phyloP scores from a whole-genome alignment of 345 rosid genomes.

The Moringa oleifera region DNA sequence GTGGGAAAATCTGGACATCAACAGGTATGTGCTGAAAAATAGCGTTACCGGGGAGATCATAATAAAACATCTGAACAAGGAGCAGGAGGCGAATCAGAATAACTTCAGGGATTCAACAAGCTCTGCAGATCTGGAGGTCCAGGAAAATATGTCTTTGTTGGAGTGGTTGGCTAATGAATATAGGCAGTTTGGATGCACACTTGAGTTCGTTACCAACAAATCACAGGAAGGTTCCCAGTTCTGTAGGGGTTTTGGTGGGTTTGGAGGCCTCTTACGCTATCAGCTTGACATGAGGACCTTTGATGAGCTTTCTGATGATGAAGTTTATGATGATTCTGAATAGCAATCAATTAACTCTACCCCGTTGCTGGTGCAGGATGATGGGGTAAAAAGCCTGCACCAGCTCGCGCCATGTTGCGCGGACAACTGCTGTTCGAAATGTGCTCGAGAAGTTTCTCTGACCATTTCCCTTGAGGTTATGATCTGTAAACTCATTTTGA shows the following conservation, averaged over 20 bases:
- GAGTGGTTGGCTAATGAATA: conserved; percentile 76
- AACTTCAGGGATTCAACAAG: conserved; percentile 41
- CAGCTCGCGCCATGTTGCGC: conserved; percentile 20
- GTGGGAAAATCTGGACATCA: conserved; percentile 63
- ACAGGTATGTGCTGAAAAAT: conserved; percentile 45
- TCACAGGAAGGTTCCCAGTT: conserved; percentile 75
- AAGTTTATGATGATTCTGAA: conserved; percentile 51
- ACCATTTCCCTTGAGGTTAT: not conserved
- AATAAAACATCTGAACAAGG: conserved; percentile 53
- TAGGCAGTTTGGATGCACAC: conserved; percentile 53
- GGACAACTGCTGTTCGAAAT: not conserved
- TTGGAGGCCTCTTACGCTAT: conserved; percentile 68
- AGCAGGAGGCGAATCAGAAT: conserved; percentile 43
- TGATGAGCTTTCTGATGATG: conserved; percentile 52
- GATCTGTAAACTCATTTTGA: not conserved
- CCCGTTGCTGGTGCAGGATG: conserved; percentile 43
- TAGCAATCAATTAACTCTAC: conserved; percentile 55
- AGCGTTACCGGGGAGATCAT: conserved; percentile 33
- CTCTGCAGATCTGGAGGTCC: conserved; percentile 44
- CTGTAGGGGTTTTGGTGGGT: conserved; percentile 71
- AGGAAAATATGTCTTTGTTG: conserved; percentile 44
- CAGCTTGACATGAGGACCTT: conserved; percentile 54
- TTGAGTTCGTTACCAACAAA: conserved; percentile 68
- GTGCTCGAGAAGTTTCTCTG: not conserved
- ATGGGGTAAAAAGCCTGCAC: conserved; percentile 37